These are phyloP conservation scores for Phytopythium litorale DNA, from an alignment of 352 stramenopile genomes.

Conservation along the genomic window DNA sequence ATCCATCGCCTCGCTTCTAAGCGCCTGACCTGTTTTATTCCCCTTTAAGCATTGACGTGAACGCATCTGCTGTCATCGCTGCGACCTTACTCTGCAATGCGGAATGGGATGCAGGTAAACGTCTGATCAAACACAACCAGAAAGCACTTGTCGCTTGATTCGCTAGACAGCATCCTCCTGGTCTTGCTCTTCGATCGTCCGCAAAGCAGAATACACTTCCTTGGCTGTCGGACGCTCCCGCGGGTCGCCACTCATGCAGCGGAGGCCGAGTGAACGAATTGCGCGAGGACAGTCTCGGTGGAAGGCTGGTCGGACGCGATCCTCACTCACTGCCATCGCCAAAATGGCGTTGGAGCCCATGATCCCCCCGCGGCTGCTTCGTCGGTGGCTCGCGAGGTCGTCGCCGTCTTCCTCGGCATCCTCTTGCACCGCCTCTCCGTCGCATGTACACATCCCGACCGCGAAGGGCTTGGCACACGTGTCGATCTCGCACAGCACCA, in stretches of 20 bases:
- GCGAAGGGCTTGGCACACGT: slow-evolving; percentile 43
- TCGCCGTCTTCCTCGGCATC: slow-evolving; percentile 6
- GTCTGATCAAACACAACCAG: too few species aligned
- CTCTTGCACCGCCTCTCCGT: slow-evolving; percentile 2
- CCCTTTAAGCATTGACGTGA: not conserved
- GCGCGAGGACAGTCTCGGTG: slow-evolving; percentile 28
- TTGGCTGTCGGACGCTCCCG: slow-evolving; percentile 4
- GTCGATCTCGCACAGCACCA: slow-evolving; percentile 47
- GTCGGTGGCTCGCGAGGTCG: not conserved
- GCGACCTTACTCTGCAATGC: too few species aligned
- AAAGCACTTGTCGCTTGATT: too few species aligned
- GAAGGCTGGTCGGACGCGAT: slow-evolving; percentile 29
- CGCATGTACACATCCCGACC: slow-evolving; percentile 11
- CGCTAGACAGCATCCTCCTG: not conserved
- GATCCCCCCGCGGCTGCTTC: slow-evolving; percentile 1
- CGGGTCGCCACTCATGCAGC: slow-evolving; percentile 4
- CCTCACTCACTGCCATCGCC: slow-evolving; percentile 39
- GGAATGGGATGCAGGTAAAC: too few species aligned
- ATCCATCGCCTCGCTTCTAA: not conserved
- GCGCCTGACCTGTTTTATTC: not conserved
- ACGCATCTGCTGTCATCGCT: not conserved
- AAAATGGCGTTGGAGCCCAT: slow-evolving; percentile 36
- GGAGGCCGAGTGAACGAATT: slow-evolving; percentile 23
- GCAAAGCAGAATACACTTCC: slow-evolving; percentile 5
- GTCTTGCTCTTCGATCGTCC: slow-evolving; percentile 1